These are phyloP conservation scores for Penicillium corylophilum DNA, from an alignment of 2,329 filamentous ascomycete species.

Conservation along the genomic window DNA sequence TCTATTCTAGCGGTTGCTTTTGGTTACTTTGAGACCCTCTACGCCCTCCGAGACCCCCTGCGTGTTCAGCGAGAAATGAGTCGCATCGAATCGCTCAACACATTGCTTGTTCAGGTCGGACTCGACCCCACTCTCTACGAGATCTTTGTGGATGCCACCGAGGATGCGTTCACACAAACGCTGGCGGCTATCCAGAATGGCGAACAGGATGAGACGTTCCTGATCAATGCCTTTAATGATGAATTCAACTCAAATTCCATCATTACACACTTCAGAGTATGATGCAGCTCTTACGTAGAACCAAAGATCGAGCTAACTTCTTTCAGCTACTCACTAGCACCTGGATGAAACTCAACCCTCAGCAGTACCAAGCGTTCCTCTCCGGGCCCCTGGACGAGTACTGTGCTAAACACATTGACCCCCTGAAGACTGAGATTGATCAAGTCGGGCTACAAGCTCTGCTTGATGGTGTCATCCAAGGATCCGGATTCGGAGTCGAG, in stretches of 20 bases:
- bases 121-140: slow-evolving; percentile 68
- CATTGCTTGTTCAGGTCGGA: slow-evolving; percentile 67
- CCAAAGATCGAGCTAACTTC: slow-evolving; percentile 18
- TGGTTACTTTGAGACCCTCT: slow-evolving; percentile 84
- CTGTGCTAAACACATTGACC: slow-evolving; percentile 69
- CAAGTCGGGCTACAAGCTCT: slow-evolving; percentile 79
- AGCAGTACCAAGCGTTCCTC: slow-evolving; percentile 71
- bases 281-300: too few relatives aligned
- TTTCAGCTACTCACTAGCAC: slow-evolving; percentile 74
- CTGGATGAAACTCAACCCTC: slow-evolving; percentile 74
- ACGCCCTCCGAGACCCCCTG: slow-evolving; percentile 63
- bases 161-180: slow-evolving; percentile 65
- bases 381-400: slow-evolving; percentile 65
- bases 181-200: slow-evolving; percentile 55
- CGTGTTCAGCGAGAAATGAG: slow-evolving; percentile 69
- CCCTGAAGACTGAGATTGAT: slow-evolving; percentile 80
- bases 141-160: slow-evolving; percentile 77
- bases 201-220: slow-evolving; percentile 57
- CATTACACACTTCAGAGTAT: slow-evolving; percentile 75
- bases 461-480: slow-evolving; percentile 75
- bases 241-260: slow-evolving; percentile 66
- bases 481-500: slow-evolving; percentile 75
- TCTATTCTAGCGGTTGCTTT: slow-evolving; percentile 74
- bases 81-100: slow-evolving; percentile 69
- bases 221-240: slow-evolving; percentile 74